Base-by-base conservation (phyloP, 2,329 filamentous ascomycete species). In the Paraphaeosphaeria sporulosa region DNA sequence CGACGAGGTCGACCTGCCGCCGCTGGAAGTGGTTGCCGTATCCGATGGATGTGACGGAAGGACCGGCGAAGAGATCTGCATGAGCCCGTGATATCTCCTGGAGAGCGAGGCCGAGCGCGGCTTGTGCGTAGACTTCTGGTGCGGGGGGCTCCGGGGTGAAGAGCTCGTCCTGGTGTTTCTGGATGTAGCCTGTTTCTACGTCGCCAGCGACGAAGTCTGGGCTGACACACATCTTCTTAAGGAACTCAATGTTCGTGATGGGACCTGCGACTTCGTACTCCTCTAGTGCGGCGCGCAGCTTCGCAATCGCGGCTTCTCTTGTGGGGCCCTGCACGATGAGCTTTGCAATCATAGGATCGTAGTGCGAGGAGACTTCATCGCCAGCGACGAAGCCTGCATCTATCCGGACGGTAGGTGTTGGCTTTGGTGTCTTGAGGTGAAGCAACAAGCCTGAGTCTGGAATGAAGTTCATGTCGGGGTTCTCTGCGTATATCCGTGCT, bases 281-380 rank as follows among this genome's bases (percentile, higher is more conserved):
- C 65, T 92, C 90, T 12, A 99, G 82, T 0, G 95, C 94, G 4
- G 89, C 83, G 40, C 89, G 87, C 60, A 99, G 84, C 77, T 92
- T 96, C 60, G 91, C 89, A 52, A 99, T 90, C 3, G 94, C 92
- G 27, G 91, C 90, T 74, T 90, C 86, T 61, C 95, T 86, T 58
- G 90, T 90, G 17, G 87, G 86, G 0, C 92, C 95, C 59, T 92
- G 87, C 6, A 98, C 93, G 69, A 99, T 99, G 55, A 99, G 86
- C 80, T 99, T 99, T 47, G 95, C 92, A 67, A 99, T 97, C 95
- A 99, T 99, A 30, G 95, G 95, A 70, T 99, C 95, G 78, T 99
- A 99, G 57, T 95, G 92, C 60, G 94, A 92, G 0, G 94, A 96
- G 2, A 99, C 92, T 64, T 93, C 92, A 75, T 97, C 94, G 27